Conservation (phyloP, 805 yeast species). For the Blastobotrys americana region DNA sequence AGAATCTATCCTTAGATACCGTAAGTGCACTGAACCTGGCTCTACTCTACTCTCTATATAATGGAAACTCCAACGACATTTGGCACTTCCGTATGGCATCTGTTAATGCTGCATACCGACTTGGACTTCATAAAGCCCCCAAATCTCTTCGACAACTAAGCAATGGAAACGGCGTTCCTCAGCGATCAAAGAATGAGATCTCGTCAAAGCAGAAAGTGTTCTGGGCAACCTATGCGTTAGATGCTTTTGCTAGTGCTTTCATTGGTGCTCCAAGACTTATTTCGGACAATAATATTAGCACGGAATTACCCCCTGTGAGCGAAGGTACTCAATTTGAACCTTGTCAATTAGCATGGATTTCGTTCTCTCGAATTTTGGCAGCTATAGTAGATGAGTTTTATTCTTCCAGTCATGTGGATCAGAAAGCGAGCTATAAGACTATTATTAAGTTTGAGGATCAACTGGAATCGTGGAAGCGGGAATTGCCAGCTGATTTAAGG, state of each 20-base stretch:
- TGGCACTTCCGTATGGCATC: conserved; percentile 71
- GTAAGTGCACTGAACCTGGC: conserved; percentile 64
- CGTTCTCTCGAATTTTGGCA: conserved; percentile 63
- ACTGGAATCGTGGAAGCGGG: conserved; percentile 72
- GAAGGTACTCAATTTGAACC: conserved; percentile 19
- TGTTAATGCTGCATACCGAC: conserved; percentile 76
- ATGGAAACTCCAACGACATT: conserved; percentile 66
- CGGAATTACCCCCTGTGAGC: conserved; percentile 57
- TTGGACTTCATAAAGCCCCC: conserved; percentile 80
- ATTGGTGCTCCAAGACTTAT: conserved; percentile 77
- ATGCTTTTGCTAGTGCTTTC: conserved; percentile 64
- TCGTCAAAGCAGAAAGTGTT: conserved; percentile 36
- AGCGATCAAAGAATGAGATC: conserved; percentile 47
- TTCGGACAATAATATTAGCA: conserved; percentile 76
- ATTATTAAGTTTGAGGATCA: conserved; percentile 46
- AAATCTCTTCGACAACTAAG: conserved; percentile 49
- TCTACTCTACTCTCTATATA: conserved; percentile 59
- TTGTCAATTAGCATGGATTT: conserved; percentile 15
- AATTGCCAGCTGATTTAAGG: conserved; percentile 51
- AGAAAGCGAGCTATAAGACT: conserved; percentile 19
- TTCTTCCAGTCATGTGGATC: conserved; percentile 6
- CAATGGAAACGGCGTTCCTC: too few species aligned
- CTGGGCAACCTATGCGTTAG: conserved; percentile 78
- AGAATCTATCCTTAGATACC: conserved; percentile 19
- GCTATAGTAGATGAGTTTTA: conserved; percentile 53